Evolutionary conservation across 2,329 filamentous ascomycete genomes (phyloP).

Genomic region (Dactylella cylindrospora): DNA sequence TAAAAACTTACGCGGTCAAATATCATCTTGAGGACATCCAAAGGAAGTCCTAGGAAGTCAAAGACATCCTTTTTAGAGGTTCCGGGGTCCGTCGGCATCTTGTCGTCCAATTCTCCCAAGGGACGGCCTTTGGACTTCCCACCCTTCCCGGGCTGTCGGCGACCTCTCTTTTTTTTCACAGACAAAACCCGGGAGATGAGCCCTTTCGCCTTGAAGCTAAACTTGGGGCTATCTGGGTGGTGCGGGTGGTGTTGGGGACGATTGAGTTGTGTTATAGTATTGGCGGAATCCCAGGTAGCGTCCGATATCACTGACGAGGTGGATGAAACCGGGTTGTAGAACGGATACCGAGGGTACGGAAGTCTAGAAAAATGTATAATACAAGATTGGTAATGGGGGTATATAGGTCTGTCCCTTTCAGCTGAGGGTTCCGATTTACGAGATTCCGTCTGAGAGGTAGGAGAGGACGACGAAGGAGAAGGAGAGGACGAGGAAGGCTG

Average conservation of each 20-base stretch:
- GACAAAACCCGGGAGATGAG: constrained; percentile 43
- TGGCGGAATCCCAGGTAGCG: constrained; percentile 39
- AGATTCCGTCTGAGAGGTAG: constrained; percentile 21
- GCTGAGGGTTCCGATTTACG: too few relatives aligned
- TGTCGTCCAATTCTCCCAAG: constrained; percentile 14
- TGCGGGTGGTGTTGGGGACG: constrained; percentile 12
- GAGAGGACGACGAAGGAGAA: constrained; percentile 23
- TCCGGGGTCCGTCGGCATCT: constrained; percentile 36
- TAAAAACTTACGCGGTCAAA: constrained; percentile 37
- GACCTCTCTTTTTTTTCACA: constrained; percentile 25
- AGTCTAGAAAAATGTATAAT: constrained; percentile 39
- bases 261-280: constrained; percentile 31
- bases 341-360: constrained; percentile 3
- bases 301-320: constrained; percentile 24
- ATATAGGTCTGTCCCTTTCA: constrained; percentile 35
- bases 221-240: constrained; percentile 29
- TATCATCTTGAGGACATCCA: constrained; percentile 43
- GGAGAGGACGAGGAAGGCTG: constrained; percentile 14
- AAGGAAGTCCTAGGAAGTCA: constrained; percentile 37
- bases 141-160: constrained; percentile 40
- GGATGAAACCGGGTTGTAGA: constrained; percentile 10
- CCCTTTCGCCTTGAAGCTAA: constrained; percentile 35
- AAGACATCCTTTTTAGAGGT: constrained; percentile 37
- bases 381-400: constrained; percentile 41
- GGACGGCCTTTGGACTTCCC: constrained; percentile 26